Evolutionary conservation across 1,139 yeast species (phyloP).

Genomic region (Geotrichum aggregatum): DNA sequence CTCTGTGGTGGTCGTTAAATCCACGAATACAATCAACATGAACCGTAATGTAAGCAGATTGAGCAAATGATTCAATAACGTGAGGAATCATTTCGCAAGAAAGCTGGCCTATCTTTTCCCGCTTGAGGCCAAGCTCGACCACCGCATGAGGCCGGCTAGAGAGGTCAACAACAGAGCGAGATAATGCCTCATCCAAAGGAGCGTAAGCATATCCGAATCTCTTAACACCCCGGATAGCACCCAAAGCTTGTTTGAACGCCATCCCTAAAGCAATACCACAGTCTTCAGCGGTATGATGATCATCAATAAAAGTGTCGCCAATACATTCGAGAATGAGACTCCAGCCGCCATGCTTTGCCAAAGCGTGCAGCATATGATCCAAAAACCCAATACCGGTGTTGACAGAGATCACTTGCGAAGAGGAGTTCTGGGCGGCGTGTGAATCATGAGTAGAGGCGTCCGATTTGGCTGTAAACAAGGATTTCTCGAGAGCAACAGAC

Average conservation of each 20-base stretch:
- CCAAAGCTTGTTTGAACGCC: slow-evolving; percentile 86
- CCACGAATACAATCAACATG: slow-evolving; percentile 95
- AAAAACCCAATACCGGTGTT: slow-evolving; percentile 92
- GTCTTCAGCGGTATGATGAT: slow-evolving; percentile 95
- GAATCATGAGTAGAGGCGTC: slow-evolving; percentile 36
- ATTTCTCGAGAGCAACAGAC: slow-evolving; percentile 52
- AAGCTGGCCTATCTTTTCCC: slow-evolving; percentile 90
- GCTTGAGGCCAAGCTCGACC: slow-evolving; percentile 77
- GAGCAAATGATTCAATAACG: slow-evolving; percentile 89
- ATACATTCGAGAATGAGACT: slow-evolving; percentile 80
- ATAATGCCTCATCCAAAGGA: slow-evolving; percentile 91
- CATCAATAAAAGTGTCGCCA: slow-evolving; percentile 94
- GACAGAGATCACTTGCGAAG: slow-evolving; percentile 68
- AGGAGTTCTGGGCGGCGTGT: slow-evolving; percentile 61
- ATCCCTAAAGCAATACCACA: slow-evolving; percentile 87
- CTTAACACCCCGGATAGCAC: slow-evolving; percentile 83
- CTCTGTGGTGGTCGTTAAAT: slow-evolving; percentile 90
- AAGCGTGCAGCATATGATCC: slow-evolving; percentile 96
- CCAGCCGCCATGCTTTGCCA: slow-evolving; percentile 97
- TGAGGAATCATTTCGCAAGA: slow-evolving; percentile 97
- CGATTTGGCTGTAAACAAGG: slow-evolving; percentile 41
- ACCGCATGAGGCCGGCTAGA: slow-evolving; percentile 92
- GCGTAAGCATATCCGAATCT: slow-evolving; percentile 94
- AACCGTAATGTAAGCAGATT: slow-evolving; percentile 80
- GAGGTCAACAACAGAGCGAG: slow-evolving; percentile 89